Evolutionary conservation across 257 asterid genomes (phyloP).

Genomic region (Scutellaria galericulata): DNA sequence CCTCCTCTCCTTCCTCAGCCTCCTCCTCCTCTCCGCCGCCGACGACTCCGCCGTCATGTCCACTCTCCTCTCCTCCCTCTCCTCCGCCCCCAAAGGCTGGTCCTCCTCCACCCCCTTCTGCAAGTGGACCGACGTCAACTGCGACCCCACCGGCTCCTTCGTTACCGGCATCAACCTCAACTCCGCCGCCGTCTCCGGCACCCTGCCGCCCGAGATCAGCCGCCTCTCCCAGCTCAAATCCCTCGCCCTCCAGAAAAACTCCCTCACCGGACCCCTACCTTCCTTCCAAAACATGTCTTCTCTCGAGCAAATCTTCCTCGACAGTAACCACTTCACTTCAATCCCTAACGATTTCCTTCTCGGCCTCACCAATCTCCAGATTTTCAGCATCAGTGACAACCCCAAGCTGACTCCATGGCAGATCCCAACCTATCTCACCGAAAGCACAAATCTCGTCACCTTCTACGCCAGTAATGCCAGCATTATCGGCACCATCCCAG

Average conservation of each 20-base stretch:
- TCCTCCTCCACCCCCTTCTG: conserved; percentile 55
- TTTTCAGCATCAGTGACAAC: conserved; percentile 61
- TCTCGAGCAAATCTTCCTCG: conserved; percentile 56
- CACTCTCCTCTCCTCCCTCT: conserved; percentile 56
- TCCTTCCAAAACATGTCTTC: conserved; percentile 70
- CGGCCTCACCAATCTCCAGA: conserved; percentile 54
- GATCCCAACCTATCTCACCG: conserved; percentile 60
- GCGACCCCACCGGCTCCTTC: conserved; percentile 53
- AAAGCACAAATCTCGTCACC: conserved; percentile 54
- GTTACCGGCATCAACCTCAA: conserved; percentile 62
- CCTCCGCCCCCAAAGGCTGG: conserved; percentile 78
- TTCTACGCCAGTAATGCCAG: conserved; percentile 66
- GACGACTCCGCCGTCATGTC: conserved; percentile 78
- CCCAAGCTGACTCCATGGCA: conserved; percentile 55
- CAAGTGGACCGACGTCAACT: conserved; percentile 59
- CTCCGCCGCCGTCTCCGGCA: conserved; percentile 63
- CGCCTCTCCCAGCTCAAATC: conserved; percentile 64
- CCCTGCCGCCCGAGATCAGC: conserved; percentile 65
- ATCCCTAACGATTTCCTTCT: conserved; percentile 61
- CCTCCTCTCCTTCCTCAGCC: conserved; percentile 38
- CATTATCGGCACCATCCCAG: conserved; percentile 67
- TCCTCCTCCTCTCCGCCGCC: conserved; percentile 50
- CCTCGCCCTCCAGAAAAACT: conserved; percentile 64
- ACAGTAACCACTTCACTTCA: conserved; percentile 54
- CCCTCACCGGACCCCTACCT: conserved; percentile 70